Evolutionary conservation across 1,284 basidiomycete species (phyloP).

Genomic region (Ganoderma sinense): DNA sequence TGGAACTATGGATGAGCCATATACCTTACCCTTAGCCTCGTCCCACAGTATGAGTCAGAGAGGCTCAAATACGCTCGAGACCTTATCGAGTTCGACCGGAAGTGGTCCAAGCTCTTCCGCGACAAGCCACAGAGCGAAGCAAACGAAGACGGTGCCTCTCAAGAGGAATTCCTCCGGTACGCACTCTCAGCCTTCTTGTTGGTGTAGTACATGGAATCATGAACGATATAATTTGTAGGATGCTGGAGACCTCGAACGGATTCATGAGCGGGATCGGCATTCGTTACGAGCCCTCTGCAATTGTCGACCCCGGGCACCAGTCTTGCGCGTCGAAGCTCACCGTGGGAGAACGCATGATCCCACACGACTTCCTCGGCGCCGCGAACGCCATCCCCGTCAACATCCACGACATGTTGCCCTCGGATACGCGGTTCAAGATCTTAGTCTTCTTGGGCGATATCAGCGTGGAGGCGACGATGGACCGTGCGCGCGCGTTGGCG

Average conservation of each 20-base stretch:
- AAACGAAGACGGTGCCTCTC: conserved; percentile 67
- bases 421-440: conserved; percentile 77
- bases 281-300: conserved; percentile 61
- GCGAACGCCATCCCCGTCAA: conserved; percentile 70
- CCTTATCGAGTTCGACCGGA: conserved; percentile 82
- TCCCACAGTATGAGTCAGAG: conserved; percentile 59
- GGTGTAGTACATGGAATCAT: background rate
- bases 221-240: conserved; percentile 41
- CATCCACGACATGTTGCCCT: conserved; percentile 73
- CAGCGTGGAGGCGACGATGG: conserved; percentile 45
- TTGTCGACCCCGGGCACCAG: conserved; percentile 57
- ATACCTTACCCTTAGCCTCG: conserved; percentile 55
- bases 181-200: too few relatives aligned
- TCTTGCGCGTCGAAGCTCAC: conserved; percentile 53
- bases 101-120: conserved; percentile 79
- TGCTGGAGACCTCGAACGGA: conserved; percentile 60
- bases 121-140: conserved; percentile 71
- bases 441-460: conserved; percentile 73
- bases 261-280: conserved; percentile 74
- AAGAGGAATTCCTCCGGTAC: conserved; percentile 69
- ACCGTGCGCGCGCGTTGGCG: conserved; percentile 51
- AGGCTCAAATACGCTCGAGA: conserved; percentile 80
- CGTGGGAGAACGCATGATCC: conserved; percentile 68
- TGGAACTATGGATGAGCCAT: background rate
- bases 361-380: conserved; percentile 66